Percentiles rank a stretch among this genome's conserved stretches.
These are phyloP conservation scores for Ogataea sp. DNA, from an alignment of 805 yeast species.

Conservation along the genomic window DNA sequence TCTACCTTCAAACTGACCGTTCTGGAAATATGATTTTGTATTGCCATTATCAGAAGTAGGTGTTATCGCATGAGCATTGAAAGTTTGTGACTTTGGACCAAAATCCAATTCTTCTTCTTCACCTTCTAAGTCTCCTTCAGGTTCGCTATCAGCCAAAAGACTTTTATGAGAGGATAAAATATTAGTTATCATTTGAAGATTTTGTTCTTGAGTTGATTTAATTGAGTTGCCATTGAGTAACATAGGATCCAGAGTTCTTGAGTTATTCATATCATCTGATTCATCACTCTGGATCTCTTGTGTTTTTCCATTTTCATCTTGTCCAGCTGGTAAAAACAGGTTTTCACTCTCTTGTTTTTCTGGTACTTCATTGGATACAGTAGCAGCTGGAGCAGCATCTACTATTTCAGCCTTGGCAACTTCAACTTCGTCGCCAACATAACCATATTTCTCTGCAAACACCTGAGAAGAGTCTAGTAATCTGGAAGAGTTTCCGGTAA, in stretches of 20 bases:
- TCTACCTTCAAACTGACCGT: slow-evolving; percentile 2
- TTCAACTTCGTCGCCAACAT: background rate
- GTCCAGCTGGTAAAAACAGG: no score
- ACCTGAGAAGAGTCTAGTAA: no score
- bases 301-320: no score
- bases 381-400: background rate
- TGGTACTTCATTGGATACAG: background rate
- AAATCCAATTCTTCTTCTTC: slow-evolving; percentile 2
- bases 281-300: no score
- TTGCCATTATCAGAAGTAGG: no score
- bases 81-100: no score
- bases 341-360: background rate
- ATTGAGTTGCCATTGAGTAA: background rate
- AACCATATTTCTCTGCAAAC: background rate
- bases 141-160: background rate
- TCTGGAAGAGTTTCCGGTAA: no score
- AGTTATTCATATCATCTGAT: background rate
- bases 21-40: no score
- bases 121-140: background rate
- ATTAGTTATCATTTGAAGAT: background rate
- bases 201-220: background rate
- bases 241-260: background rate
- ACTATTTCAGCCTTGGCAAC: background rate
- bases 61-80: no score
- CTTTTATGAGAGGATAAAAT: background rate